Evolutionary conservation across 108 stramenopile genomes (phyloP).

Genomic region (Cyclotella atomus): DNA sequence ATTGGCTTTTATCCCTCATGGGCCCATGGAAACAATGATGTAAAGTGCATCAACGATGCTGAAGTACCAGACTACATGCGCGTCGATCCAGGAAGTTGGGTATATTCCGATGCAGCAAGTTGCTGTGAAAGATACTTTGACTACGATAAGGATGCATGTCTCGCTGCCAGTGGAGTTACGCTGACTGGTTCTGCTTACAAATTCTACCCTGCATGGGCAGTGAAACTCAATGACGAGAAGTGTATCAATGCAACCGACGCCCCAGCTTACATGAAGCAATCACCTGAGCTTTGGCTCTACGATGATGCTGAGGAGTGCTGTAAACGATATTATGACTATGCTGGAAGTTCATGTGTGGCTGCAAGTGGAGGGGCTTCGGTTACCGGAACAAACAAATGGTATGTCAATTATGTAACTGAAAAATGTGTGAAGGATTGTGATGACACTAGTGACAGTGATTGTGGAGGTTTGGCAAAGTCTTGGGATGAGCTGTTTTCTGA

Average conservation of each 20-base stretch:
- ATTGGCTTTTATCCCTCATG: conserved; percentile 20
- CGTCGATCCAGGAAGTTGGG: not conserved
- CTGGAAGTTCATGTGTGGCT: not conserved
- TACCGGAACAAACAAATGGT: conserved; percentile 6
- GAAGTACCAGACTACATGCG: conserved; percentile 16
- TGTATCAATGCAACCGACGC: conserved; percentile 17
- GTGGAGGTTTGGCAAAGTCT: conserved; percentile 24
- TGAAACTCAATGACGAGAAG: not conserved
- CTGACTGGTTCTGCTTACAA: not conserved
- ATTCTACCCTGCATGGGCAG: conserved; percentile 24
- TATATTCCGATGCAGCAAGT: not conserved
- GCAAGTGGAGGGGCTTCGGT: conserved; percentile 7
- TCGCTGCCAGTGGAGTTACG: not conserved
- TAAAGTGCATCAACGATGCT: conserved; percentile 8
- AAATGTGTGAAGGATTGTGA: conserved; percentile 16
- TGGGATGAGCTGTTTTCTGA: conserved; percentile 1
- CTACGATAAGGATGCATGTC: conserved; percentile 6
- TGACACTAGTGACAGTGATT: conserved; percentile 5
- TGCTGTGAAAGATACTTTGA: conserved; percentile 3
- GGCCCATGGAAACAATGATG: not conserved
- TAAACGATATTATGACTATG: conserved; percentile 6
- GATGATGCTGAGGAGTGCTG: conserved; percentile 8
- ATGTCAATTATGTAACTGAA: conserved; percentile 2
- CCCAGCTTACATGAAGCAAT: conserved; percentile 11
- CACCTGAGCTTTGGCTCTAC: conserved; percentile 14